Percentiles rank a stretch among this genome's conserved stretches.
Evolutionary conservation across 1,284 basidiomycete species (phyloP).

Genomic region (Sanghuangporus weigelae): DNA sequence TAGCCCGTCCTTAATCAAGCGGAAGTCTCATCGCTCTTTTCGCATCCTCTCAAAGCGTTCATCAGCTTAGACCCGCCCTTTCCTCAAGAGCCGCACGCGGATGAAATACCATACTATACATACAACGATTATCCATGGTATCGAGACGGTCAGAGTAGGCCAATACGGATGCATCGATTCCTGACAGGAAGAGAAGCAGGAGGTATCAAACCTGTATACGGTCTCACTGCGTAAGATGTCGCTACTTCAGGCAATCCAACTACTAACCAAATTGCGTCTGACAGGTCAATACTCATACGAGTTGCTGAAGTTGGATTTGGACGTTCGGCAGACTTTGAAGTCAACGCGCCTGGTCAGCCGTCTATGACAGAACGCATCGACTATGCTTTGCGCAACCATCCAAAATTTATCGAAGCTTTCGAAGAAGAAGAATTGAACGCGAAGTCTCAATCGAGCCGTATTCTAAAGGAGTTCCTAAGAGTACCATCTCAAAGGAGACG

Average conservation of each 20-base stretch:
- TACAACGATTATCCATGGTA: conserved; percentile 14
- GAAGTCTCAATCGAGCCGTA: neutral
- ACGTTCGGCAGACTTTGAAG: conserved; percentile 57
- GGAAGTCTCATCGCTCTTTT: conserved; percentile 78
- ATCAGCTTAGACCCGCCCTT: conserved; percentile 60
- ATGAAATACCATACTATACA: conserved; percentile 12
- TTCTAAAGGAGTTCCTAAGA: neutral
- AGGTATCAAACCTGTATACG: conserved; percentile 79
- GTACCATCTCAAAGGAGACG: neutral
- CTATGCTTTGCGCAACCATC: conserved; percentile 40
- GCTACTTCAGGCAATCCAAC: neutral
- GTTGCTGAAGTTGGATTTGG: conserved; percentile 65
- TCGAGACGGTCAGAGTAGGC: neutral
- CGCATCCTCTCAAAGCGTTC: conserved; percentile 73
- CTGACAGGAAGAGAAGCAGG: conserved; percentile 76
- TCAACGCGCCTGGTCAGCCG: conserved; percentile 51
- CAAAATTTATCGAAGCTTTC: conserved; percentile 1
- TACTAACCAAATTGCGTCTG: neutral
- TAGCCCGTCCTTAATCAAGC: conserved; percentile 74
- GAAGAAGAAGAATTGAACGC: neutral
- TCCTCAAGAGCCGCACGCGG: conserved; percentile 40
- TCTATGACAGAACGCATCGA: conserved; percentile 53
- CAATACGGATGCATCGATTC: conserved; percentile 64
- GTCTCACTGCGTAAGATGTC: conserved; percentile 68
- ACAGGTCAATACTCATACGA: conserved; percentile 66